Conservation (phyloP, 73 alveolate species). For the Breviolum minutum region DNA sequence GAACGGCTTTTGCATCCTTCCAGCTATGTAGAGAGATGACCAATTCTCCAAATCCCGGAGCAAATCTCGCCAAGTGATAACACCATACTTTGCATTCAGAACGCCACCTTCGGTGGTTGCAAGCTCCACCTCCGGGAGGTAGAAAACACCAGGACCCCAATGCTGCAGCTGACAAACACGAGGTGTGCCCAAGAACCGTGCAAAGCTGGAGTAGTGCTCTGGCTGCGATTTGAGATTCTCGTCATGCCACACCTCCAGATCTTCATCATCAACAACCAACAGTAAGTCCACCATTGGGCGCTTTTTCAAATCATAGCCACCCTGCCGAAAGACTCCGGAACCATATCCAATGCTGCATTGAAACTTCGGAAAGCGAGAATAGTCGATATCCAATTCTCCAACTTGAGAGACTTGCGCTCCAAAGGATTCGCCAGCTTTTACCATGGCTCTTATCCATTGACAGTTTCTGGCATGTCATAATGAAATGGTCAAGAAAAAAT, state of each 20-base stretch:
- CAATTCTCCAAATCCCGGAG: slow-evolving; percentile 35
- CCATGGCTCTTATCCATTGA: slow-evolving; percentile 24
- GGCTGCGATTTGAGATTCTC: slow-evolving; percentile 32
- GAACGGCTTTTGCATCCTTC: slow-evolving; percentile 64
- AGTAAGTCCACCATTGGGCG: slow-evolving; percentile 64
- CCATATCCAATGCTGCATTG: slow-evolving; percentile 58
- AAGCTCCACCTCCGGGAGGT: slow-evolving; percentile 77
- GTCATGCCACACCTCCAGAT: slow-evolving; percentile 27
- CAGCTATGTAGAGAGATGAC: slow-evolving; percentile 88
- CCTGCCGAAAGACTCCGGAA: slow-evolving; percentile 65
- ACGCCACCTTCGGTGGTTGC: slow-evolving; percentile 33
- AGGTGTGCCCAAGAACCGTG: slow-evolving; percentile 40
- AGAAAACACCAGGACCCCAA: slow-evolving; percentile 81
- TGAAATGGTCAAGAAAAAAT: too few relatives aligned
- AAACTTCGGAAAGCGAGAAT: not conserved
- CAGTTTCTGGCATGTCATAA: too few relatives aligned
- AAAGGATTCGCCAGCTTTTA: slow-evolving; percentile 5
- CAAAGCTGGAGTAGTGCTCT: slow-evolving; percentile 40
- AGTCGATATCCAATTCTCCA: slow-evolving; percentile 21
- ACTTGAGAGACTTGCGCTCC: not conserved
- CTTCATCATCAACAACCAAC: slow-evolving; percentile 37
- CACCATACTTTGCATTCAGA: slow-evolving; percentile 63
- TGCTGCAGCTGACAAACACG: slow-evolving; percentile 36
- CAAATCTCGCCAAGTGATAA: slow-evolving; percentile 56
- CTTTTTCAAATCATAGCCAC: slow-evolving; percentile 18